Percentiles rank a stretch among this genome's conserved stretches.
Conservation (phyloP, 1,284 basidiomycete species). For the Crepidotus sp. region DNA sequence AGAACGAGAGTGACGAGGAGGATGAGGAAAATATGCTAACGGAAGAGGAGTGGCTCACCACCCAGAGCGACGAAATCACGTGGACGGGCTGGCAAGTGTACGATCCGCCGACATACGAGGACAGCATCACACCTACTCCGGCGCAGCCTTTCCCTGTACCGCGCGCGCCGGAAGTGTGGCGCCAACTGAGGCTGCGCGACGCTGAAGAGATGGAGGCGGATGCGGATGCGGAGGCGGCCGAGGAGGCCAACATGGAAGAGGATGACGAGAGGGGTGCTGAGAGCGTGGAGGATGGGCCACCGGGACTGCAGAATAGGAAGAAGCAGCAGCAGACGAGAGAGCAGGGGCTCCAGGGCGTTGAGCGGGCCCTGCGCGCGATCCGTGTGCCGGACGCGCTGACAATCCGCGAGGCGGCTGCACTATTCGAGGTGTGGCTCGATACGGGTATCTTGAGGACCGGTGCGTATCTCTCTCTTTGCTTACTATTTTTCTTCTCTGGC, state of each 20-base stretch:
- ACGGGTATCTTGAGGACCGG: conserved; percentile 14
- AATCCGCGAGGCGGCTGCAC: conserved; percentile 51
- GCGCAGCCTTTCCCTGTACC: conserved; percentile 3
- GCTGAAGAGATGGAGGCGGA: conserved; percentile 11
- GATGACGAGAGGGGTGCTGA: background rate
- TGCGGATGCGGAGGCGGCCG: conserved; percentile 23
- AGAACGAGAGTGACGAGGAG: background rate
- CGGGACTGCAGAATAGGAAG: background rate
- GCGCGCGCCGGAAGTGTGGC: conserved; percentile 2
- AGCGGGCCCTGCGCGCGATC: conserved; percentile 34
- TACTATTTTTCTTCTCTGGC: background rate
- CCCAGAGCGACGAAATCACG: too few relatives aligned
- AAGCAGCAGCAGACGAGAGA: background rate
- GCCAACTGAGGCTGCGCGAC: background rate
- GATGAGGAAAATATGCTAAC: too few relatives aligned
- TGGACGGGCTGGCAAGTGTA: conserved; percentile 16
- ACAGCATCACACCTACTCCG: conserved; percentile 1
- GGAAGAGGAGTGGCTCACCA: too few relatives aligned
- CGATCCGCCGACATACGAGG: conserved; percentile 13
- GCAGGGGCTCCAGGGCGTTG: background rate
- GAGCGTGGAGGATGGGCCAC: background rate
- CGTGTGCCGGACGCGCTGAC: conserved; percentile 50
- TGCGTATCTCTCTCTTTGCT: conserved; percentile 20
- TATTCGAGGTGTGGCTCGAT: conserved; percentile 67
- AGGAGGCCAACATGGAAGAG: background rate